A percentile compares a stretch with the other conserved stretches of the same genome.
These are phyloP conservation scores for Aureobasidium lini DNA, from an alignment of 2,329 filamentous ascomycete species.

Conservation along the genomic window DNA sequence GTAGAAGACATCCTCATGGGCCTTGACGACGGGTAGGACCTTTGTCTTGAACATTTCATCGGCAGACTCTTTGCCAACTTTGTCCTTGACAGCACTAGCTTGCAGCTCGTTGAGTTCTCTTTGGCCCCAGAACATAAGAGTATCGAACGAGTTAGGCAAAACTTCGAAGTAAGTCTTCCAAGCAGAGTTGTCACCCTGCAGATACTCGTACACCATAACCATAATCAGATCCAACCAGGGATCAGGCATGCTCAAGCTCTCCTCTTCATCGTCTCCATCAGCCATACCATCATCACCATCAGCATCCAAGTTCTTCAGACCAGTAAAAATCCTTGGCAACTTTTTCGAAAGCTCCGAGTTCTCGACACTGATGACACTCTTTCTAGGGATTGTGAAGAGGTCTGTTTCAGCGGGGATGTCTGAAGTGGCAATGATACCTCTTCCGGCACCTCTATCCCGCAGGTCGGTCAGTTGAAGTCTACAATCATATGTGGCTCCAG, in stretches of 20 bases:
- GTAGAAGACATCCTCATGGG: conserved; percentile 47
- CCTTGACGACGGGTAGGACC: conserved; percentile 49
- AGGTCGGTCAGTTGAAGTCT: conserved; percentile 55
- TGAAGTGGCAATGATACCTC: conserved; percentile 59
- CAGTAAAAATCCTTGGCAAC: conserved; percentile 27
- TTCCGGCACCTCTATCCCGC: conserved; percentile 47
- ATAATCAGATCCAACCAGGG: conserved; percentile 59
- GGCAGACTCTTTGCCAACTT: conserved; percentile 67
- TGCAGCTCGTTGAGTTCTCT: conserved; percentile 65
- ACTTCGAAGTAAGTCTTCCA: conserved; percentile 77
- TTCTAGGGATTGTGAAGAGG: conserved; percentile 72
- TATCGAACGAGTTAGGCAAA: conserved; percentile 66
- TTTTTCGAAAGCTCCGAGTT: conserved; percentile 59
- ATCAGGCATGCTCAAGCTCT: conserved; percentile 28
- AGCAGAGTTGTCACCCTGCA: conserved; percentile 50
- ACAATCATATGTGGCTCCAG: conserved; percentile 45
- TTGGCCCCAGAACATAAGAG: conserved; percentile 80
- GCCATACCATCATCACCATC: neutral
- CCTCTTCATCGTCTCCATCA: conserved; percentile 21
- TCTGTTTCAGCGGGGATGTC: conserved; percentile 68
- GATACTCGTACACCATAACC: conserved; percentile 70
- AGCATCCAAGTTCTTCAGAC: neutral
- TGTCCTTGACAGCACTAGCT: conserved; percentile 65
- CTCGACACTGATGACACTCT: conserved; percentile 60
- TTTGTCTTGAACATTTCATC: conserved; percentile 59